phyloP scores from a whole-genome alignment of 331 rosid genomes.

The Cydonia oblonga region DNA sequence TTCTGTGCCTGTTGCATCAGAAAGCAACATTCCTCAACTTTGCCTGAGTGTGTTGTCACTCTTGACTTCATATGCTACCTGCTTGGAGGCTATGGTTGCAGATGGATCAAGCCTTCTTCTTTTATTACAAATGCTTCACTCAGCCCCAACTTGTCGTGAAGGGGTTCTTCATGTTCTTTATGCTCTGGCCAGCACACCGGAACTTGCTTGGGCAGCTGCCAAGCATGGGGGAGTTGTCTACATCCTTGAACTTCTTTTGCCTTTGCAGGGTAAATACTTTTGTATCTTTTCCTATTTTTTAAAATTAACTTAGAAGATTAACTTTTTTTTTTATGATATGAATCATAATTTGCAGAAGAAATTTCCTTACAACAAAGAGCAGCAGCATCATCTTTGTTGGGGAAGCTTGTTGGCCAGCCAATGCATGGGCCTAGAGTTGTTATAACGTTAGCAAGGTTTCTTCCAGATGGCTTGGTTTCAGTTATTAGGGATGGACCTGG shows the following conservation, averaged over 20 bases:
- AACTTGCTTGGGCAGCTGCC: conserved; percentile 99
- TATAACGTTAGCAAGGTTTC: conserved; percentile 86
- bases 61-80: conserved; percentile 89
- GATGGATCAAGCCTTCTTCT: conserved; percentile 97
- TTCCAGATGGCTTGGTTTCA: conserved; percentile 96
- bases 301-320: background rate
- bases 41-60: conserved; percentile 85
- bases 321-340: conserved; percentile 7
- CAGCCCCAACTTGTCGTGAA: conserved; percentile 89
- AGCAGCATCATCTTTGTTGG: conserved; percentile 91
- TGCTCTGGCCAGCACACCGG: conserved; percentile 93
- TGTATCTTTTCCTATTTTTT: conserved; percentile 1
- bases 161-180: conserved; percentile 97
- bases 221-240: conserved; percentile 98
- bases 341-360: conserved; percentile 52
- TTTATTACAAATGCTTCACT: conserved; percentile 90
- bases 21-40: conserved; percentile 83
- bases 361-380: conserved; percentile 95
- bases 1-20: conserved; percentile 73
- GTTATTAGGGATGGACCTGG: conserved; percentile 98
- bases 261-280: conserved; percentile 62
- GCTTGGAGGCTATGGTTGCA: conserved; percentile 99
- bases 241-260: conserved; percentile 91
- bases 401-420: conserved; percentile 95
- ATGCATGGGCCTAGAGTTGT: conserved; percentile 99